Conservation (phyloP, 352 stramenopile genomes). For the Lagenidium sp. region DNA sequence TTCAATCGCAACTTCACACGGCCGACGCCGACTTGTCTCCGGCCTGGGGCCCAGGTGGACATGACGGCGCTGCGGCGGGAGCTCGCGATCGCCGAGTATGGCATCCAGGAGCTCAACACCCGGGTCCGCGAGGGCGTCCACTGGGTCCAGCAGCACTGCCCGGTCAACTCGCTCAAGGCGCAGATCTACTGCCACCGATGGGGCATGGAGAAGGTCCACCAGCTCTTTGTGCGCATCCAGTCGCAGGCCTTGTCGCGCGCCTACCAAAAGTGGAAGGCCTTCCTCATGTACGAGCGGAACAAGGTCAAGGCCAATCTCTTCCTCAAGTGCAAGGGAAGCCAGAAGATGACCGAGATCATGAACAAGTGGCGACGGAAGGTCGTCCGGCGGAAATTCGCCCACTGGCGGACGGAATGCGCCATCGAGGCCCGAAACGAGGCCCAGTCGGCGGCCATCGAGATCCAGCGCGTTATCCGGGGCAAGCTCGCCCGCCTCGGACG, state of each 20-base stretch:
- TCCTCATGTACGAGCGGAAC: slow-evolving; percentile 63
- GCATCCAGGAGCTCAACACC: slow-evolving; percentile 60
- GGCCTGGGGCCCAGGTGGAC: slow-evolving; percentile 37
- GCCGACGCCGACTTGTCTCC: slow-evolving; percentile 46
- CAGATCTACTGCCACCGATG: slow-evolving; percentile 83
- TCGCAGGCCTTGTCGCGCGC: slow-evolving; percentile 54
- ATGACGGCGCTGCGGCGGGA: slow-evolving; percentile 52
- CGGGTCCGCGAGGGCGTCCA: slow-evolving; percentile 75
- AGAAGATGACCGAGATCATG: slow-evolving; percentile 66
- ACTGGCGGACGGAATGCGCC: slow-evolving; percentile 41
- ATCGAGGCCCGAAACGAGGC: slow-evolving; percentile 48
- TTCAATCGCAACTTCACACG: slow-evolving; percentile 34
- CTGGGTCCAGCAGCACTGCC: slow-evolving; percentile 81
- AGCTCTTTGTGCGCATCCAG: slow-evolving; percentile 61
- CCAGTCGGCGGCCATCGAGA: slow-evolving; percentile 51
- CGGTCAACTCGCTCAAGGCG: slow-evolving; percentile 67
- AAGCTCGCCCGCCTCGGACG: slow-evolving; percentile 25
- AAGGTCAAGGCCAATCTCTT: slow-evolving; percentile 72
- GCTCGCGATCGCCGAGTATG: slow-evolving; percentile 70
- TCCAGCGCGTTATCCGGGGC: slow-evolving; percentile 55
- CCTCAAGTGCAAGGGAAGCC: slow-evolving; percentile 74
- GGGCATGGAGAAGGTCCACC: slow-evolving; percentile 77
- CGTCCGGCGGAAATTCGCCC: slow-evolving; percentile 26
- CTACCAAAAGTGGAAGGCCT: slow-evolving; percentile 61
- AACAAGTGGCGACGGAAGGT: slow-evolving; percentile 46